Percentiles rank a stretch among this genome's conserved stretches.
Conservation (phyloP, 148 eudicot genomes). For the Limonium bicolor region DNA sequence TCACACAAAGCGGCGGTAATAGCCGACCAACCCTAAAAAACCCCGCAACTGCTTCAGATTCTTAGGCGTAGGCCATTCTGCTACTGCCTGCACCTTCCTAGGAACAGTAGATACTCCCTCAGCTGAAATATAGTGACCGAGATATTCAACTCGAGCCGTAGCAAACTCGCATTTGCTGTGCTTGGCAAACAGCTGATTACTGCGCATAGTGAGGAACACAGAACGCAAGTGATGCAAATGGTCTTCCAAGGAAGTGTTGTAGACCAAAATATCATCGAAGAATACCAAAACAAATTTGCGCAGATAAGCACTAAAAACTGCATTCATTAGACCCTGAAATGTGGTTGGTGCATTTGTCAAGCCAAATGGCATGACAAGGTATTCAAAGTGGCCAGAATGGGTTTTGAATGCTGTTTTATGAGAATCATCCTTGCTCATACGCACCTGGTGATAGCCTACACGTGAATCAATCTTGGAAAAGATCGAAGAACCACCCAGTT, state of each 20-base stretch:
- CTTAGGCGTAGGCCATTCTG: background rate
- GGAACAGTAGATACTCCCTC: background rate
- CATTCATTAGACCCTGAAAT: slow-evolving; percentile 7
- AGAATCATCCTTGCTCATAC: background rate
- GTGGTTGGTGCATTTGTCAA: slow-evolving; percentile 9
- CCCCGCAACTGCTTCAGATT: background rate
- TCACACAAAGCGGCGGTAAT: background rate
- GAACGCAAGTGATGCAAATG: background rate
- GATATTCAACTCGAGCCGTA: background rate
- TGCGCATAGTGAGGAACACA: background rate
- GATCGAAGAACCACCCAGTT: background rate
- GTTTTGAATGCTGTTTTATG: slow-evolving; percentile 1
- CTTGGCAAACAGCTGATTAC: background rate
- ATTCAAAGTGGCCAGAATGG: slow-evolving; percentile 4
- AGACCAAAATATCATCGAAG: slow-evolving; percentile 8
- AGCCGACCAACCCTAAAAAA: background rate
- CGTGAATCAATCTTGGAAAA: slow-evolving; percentile 6
- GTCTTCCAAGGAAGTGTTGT: background rate
- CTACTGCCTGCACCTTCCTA: background rate
- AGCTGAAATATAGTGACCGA: background rate
- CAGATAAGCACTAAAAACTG: background rate
- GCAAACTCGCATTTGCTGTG: background rate
- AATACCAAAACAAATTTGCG: background rate
- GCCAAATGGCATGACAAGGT: slow-evolving; percentile 10
- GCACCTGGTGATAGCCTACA: background rate